Evolutionary conservation across 1,284 basidiomycete genomes (phyloP), one percentile per base, ranked within the genome.

Genomic region (Heterobasidion parviporum): DNA sequence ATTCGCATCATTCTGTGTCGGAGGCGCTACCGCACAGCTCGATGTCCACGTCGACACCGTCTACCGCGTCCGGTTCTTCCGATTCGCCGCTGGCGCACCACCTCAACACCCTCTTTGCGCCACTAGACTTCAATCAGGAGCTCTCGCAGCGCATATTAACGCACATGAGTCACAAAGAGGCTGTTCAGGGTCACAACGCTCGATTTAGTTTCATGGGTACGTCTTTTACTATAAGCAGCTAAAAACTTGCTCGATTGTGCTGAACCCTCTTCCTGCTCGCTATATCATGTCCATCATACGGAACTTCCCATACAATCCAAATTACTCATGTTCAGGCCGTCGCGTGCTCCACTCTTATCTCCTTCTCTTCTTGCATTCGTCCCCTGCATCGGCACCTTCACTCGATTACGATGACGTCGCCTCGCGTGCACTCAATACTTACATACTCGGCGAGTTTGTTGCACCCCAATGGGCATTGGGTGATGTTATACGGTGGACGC

Each of bases 321-420:
- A 32, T 6, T 10, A 15, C 16, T 26, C 16, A 16, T 16, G 43
- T 1, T 46, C 63, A 90, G 88, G 88, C 48, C 83, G 89, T 53
- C 79, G 89, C 56, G 84, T 87, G 20, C 72, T 91, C 33, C 79
- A 88, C 61, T 76, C 85, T 6, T 91, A 89, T 67, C 77, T 87
- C 49, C 73, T 83, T 44, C 74, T 90, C 48, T 83, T 89, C 70
- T 69, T 92, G n/a, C 78, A 82, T 55, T 81, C 82, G n/a, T 70
- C 74, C 35, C 71, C 82, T 18, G 15, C 47, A 32, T 43, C 41
- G 12, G 66, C 71, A 12, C 72, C 82, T 54, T 59, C 61, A 20
- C 67, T 68, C 54, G 80, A 87, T 68, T 74, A 83, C 55, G 80
- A 85, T 41, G 70, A 70, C 16, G 74, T 89, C 47, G 63, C 73